Percentiles rank a stretch among this genome's conserved stretches.
These are phyloP conservation scores for Exophiala phaeomuriformis DNA, from an alignment of 2,329 filamentous ascomycete genomes.

Conservation along the genomic window DNA sequence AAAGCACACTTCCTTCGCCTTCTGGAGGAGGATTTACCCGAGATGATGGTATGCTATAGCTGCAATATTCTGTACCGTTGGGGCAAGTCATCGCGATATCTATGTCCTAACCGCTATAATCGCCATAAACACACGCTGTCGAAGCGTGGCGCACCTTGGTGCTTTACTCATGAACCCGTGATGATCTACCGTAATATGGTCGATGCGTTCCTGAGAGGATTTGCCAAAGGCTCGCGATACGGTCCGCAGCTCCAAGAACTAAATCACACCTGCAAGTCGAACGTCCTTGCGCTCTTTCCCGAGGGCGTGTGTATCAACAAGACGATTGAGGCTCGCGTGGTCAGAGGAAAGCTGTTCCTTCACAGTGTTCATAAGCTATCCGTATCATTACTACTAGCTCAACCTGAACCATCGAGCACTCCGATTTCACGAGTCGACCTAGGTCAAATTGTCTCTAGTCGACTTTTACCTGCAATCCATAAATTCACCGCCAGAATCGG, in stretches of 20 bases:
- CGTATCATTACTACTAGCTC: slow-evolving; percentile 2
- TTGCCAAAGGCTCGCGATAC: slow-evolving; percentile 11
- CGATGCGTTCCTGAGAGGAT: slow-evolving; percentile 14
- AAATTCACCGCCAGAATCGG: slow-evolving; percentile 3
- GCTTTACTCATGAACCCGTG: slow-evolving; percentile 5
- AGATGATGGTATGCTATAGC: slow-evolving; percentile 6
- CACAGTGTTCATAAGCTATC: slow-evolving; percentile 11
- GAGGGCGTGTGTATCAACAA: slow-evolving; percentile 8
- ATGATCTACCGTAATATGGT: slow-evolving; percentile 14
- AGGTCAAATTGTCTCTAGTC: slow-evolving; percentile 4
- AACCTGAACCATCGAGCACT: not conserved
- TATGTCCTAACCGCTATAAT: slow-evolving; percentile 8
- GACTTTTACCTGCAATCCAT: slow-evolving; percentile 7
- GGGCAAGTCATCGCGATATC: slow-evolving; percentile 1
- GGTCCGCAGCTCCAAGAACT: slow-evolving; percentile 12
- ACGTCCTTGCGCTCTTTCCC: slow-evolving; percentile 5
- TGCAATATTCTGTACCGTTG: slow-evolving; percentile 11
- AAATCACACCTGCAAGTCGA: slow-evolving; percentile 10
- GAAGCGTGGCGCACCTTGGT: slow-evolving; percentile 11
- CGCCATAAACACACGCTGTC: not conserved
- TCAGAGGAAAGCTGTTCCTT: slow-evolving; percentile 12
- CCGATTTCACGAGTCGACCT: slow-evolving; percentile 3
- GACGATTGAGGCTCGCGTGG: slow-evolving; percentile 12
- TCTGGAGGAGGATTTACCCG: slow-evolving; percentile 10
- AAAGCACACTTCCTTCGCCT: slow-evolving; percentile 8